phyloP scores from a whole-genome alignment of 371 early-diverging fungal species.

The Circinella minor region DNA sequence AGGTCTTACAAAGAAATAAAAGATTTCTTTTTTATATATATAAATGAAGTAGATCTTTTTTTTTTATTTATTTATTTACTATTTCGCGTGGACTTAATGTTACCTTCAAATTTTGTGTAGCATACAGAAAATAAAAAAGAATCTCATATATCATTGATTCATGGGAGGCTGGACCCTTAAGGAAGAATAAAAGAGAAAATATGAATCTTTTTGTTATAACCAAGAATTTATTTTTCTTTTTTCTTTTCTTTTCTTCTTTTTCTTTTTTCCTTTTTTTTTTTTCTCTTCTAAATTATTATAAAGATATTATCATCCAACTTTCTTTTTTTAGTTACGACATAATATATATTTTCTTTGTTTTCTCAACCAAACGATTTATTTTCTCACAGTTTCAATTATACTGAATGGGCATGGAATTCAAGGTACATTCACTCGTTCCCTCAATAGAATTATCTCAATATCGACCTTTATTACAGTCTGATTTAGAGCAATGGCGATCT shows the following conservation, averaged over 20 bases:
- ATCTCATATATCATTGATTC: neutral
- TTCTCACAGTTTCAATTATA: neutral
- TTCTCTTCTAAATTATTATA: no score
- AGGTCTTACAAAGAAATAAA: no score
- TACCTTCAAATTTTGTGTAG: constrained; percentile 12
- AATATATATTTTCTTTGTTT: neutral
- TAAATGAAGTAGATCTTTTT: neutral
- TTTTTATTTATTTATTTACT: no score
- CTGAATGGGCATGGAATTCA: constrained; percentile 20
- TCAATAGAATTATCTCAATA: neutral
- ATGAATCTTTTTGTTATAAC: neutral
- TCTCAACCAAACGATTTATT: neutral
- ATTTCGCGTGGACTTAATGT: constrained; percentile 3
- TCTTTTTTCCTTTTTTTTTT: no score
- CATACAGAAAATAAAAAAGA: constrained; percentile 6
- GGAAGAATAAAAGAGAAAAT: neutral
- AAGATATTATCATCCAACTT: no score
- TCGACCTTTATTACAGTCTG: constrained; percentile 33
- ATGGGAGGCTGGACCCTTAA: constrained; percentile 12
- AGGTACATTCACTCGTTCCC: constrained; percentile 11
- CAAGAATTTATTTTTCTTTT: no score
- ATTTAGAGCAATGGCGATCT: constrained; percentile 52
- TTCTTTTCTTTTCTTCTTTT: no score
- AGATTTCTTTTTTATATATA: no score
- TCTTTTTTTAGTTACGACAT: neutral